Evolutionary conservation across 2,329 filamentous ascomycete species (phyloP), one percentile per base, ranked within the genome.

Genomic region (Stagonosporopsis tanaceti): DNA sequence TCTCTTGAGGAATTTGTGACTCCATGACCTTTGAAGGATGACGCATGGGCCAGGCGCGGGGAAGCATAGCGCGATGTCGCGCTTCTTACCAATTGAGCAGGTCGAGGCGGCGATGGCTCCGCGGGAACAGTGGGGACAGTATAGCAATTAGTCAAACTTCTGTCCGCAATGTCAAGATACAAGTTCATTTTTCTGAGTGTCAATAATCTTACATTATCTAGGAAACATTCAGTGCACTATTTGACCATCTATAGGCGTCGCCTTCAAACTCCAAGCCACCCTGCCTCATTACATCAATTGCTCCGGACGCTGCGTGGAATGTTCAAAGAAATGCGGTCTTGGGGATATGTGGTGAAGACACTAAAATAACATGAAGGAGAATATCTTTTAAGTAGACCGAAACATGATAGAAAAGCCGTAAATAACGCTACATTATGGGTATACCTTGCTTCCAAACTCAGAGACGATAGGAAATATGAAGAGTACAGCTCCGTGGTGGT

Each of bases 371-470:
- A 53, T 39, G n/a, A 51, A 48, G 48, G 25, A 44, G 38, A 52
- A 39, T 30, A 30, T 57, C 30, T 53, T 51, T 40, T 40, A 38
- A 50, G 44, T n/a, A 50, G 11, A 57, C 38, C 42, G 15, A 32
- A 47, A 57, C 54, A 45, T 53, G 50, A 52, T 57, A 48, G 44
- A 34, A 53, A 57, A 60, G 62, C 55, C 59, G 53, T 64, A 55
- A 64, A 61, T 40, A 62, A 63, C 63, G 68, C 70, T 70, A 70
- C 69, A 71, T 73, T 69, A 72, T 70, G 70, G 70, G 70, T 73
- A 73, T 73, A 72, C 69, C 65, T 61, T 69, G 58, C 65, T 63
- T 58, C 53, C 67, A 62, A 61, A 63, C 59, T 53, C 51, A 53
- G 60, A 53, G 46, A 65, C 60, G 64, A 63, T 63, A 70, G 48